These are phyloP conservation scores for Termitomyces sp. DNA, from an alignment of 768 basidiomycete species.

Conservation along the genomic window DNA sequence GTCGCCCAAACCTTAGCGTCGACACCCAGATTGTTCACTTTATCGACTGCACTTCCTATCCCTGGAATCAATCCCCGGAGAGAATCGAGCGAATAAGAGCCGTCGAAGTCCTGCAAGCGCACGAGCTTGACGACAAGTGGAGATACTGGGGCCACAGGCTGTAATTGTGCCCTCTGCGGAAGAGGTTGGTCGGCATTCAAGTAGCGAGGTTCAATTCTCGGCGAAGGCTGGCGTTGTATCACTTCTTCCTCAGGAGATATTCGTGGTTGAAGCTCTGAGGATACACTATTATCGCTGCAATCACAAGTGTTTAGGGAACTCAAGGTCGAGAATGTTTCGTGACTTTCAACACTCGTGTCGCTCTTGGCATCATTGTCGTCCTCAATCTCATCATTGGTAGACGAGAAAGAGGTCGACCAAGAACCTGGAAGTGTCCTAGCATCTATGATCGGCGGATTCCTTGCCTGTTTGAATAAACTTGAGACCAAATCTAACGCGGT, in stretches of 20 bases:
- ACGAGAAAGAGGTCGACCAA: constrained; percentile 13
- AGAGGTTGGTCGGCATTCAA: constrained; percentile 10
- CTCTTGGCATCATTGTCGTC: constrained; percentile 7
- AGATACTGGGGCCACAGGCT: constrained; percentile 7
- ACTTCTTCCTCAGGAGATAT: constrained; percentile 17
- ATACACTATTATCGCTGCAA: constrained; percentile 29
- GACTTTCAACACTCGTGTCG: constrained; percentile 17
- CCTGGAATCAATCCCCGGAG: constrained; percentile 31
- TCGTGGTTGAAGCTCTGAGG: constrained; percentile 14
- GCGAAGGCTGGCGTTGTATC: constrained; percentile 24
- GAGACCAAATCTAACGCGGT: background rate
- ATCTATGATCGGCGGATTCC: background rate
- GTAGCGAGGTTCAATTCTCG: constrained; percentile 15
- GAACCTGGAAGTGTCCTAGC: constrained; percentile 14
- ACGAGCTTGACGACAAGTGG: constrained; percentile 30
- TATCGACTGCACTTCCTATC: constrained; percentile 18
- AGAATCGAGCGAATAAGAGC: constrained; percentile 35
- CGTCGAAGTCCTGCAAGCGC: constrained; percentile 36
- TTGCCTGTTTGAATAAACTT: background rate
- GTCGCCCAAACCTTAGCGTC: constrained; percentile 43
- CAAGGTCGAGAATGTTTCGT: constrained; percentile 36
- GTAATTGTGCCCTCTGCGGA: background rate
- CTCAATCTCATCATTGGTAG: constrained; percentile 19
- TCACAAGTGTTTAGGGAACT: constrained; percentile 42
- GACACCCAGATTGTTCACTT: constrained; percentile 22